Conservation (phyloP, 345 rosid genomes). For the Populus ilicifolia region DNA sequence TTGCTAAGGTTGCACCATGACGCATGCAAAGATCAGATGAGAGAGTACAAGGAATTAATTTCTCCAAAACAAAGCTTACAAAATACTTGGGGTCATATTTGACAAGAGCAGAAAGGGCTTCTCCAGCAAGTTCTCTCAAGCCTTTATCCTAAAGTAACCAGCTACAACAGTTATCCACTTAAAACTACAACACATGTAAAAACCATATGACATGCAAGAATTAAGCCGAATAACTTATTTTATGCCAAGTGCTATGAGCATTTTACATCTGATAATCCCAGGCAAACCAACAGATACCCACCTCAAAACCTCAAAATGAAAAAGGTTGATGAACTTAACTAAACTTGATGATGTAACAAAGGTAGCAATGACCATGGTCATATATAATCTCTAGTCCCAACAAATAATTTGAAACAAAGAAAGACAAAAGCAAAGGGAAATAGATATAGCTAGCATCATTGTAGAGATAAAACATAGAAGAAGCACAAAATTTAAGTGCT, state of each 20-base stretch:
- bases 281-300: no score
- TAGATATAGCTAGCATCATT: background rate
- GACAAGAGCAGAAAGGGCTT: slow-evolving; percentile 87
- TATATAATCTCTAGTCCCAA: background rate
- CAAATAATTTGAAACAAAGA: background rate
- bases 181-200: background rate
- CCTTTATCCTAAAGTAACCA: slow-evolving; percentile 62
- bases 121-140: slow-evolving; percentile 86
- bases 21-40: slow-evolving; percentile 87
- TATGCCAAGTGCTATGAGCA: background rate
- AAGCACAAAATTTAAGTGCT: slow-evolving; percentile 4
- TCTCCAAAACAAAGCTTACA: slow-evolving; percentile 58
- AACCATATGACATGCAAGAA: background rate
- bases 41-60: slow-evolving; percentile 72
- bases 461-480: background rate
- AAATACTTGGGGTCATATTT: slow-evolving; percentile 71
- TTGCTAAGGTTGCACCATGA: slow-evolving; percentile 92
- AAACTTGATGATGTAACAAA: background rate
- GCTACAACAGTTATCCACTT: background rate
- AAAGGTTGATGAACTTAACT: no score
- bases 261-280: background rate
- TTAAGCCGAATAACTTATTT: background rate
- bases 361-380: background rate
- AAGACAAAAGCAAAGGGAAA: background rate
- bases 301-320: no score